Evolutionary conservation across 345 rosid species (phyloP).

Genomic region (Luvunga scandens): DNA sequence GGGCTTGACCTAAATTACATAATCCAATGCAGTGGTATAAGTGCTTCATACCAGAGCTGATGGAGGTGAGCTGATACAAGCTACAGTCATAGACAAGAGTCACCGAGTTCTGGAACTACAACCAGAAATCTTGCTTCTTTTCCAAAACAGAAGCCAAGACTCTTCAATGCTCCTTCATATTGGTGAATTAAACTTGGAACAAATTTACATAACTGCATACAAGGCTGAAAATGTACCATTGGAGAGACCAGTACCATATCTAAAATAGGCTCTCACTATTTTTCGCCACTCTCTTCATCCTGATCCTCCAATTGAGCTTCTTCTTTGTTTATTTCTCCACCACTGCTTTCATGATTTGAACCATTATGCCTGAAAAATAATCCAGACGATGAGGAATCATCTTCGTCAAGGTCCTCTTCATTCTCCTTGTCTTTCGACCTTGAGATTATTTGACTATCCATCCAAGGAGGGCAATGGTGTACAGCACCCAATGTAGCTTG

Average conservation of each 20-base stretch:
- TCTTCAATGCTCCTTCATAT: slow-evolving; percentile 7
- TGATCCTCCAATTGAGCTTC: slow-evolving; percentile 82
- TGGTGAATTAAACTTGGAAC: not conserved
- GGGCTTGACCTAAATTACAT: slow-evolving; percentile 7
- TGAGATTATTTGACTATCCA: slow-evolving; percentile 38
- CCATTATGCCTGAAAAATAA: slow-evolving; percentile 53
- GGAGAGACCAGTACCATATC: not conserved
- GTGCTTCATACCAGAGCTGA: slow-evolving; percentile 16
- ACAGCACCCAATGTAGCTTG: slow-evolving; percentile 49
- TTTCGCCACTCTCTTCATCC: slow-evolving; percentile 82
- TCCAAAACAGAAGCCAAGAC: slow-evolving; percentile 1
- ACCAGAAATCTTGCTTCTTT: slow-evolving; percentile 3
- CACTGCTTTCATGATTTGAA: slow-evolving; percentile 53
- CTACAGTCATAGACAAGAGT: not conserved
- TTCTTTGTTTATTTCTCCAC: slow-evolving; percentile 72
- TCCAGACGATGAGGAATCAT: slow-evolving; percentile 60
- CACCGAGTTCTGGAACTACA: slow-evolving; percentile 3
- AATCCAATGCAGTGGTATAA: not conserved
- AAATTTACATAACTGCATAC: slow-evolving; percentile 11
- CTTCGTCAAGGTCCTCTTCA: slow-evolving; percentile 83
- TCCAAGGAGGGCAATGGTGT: slow-evolving; percentile 76
- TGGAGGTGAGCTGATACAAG: not conserved
- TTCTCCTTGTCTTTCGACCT: slow-evolving; percentile 57
- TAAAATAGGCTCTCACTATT: slow-evolving; percentile 7
- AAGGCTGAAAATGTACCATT: not conserved